Evolutionary conservation across 2,329 filamentous ascomycete genomes (phyloP), one percentile per base, ranked within the genome.

Genomic region (Botrytis squamosa): DNA sequence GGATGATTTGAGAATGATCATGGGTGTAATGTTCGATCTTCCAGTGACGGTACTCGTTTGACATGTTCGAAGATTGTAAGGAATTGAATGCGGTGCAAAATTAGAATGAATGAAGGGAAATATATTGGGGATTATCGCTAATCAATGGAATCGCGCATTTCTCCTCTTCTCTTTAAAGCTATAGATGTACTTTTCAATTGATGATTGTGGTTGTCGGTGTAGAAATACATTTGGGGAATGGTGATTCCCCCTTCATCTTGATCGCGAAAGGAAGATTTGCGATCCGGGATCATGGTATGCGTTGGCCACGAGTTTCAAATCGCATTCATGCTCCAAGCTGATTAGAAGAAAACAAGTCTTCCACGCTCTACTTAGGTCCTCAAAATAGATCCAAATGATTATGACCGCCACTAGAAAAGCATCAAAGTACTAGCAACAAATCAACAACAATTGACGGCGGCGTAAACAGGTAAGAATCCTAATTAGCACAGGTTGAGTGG

Each of bases 221-320:
- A 42, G 65, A 29, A 68, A 55, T 40, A n/a, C 18, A 46, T 14
- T 40, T 52, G 44, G 29, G 42, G 33, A 40, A 12, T 12, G 22
- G 8, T 38, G 55, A 57, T 55, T 64, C 8, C 70, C 60, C 62
- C 70, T 72, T 72, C 70, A 67, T 72, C 70, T 59, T 72, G 62
- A 67, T 72, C 62, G 49, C 49, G 60, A 63, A 22, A 69, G 71
- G 29, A 74, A 74, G 67, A 76, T 72, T 75, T 76, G 75, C 74
- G 76, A 76, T 74, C 76, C 49, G 77, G 77, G 77, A 78, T 79
- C 75, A 72, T 75, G 75, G 75, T 77, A 80, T 80, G 79, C 79
- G 79, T 77, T 80, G 79, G 79, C 79, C 75, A 66, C 71, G 62
- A 77, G 79, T 80, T 80, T 80, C 79, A 79, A 79, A 76, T 79